Evolutionary conservation across 768 basidiomycete species (phyloP).

Genomic region (Psilocybe azurescens): DNA sequence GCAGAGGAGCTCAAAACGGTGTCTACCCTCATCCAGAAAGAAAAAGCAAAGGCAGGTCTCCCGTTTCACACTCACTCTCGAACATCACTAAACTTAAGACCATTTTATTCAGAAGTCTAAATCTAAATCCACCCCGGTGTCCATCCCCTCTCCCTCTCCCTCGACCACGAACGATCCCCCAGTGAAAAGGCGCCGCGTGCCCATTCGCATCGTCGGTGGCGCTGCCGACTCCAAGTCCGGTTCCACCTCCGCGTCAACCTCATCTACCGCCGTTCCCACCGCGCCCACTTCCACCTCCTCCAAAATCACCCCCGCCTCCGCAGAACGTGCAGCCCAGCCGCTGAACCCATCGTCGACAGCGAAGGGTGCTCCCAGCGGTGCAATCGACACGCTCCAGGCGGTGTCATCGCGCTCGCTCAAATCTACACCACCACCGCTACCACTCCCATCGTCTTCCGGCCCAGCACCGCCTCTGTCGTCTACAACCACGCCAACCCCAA

Average conservation of each 20-base stretch:
- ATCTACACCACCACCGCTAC: slow-evolving; percentile 9
- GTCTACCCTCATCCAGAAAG: slow-evolving; percentile 39
- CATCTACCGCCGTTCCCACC: no score
- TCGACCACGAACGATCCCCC: neutral
- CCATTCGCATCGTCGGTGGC: slow-evolving; percentile 63
- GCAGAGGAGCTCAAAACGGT: slow-evolving; percentile 67
- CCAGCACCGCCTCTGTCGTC: slow-evolving; percentile 15
- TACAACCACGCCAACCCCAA: neutral
- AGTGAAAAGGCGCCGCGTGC: slow-evolving; percentile 59
- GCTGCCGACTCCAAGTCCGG: slow-evolving; percentile 7
- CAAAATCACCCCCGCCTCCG: neutral
- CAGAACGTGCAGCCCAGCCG: no score
- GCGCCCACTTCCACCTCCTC: no score
- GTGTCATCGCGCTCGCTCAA: slow-evolving; percentile 33
- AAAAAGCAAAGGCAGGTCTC: slow-evolving; percentile 34
- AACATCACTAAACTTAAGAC: neutral
- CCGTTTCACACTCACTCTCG: neutral
- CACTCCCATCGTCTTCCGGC: slow-evolving; percentile 2
- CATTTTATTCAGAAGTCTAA: slow-evolving; percentile 31
- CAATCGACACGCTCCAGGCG: slow-evolving; percentile 21
- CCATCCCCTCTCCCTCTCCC: slow-evolving; percentile 19
- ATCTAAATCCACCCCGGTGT: slow-evolving; percentile 26
- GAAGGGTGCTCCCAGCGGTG: neutral
- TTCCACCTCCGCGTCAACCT: neutral
- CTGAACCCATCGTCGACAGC: no score